Evolutionary conservation across 495 filamentous ascomycete species (phyloP), one percentile per base, ranked within the genome.

Genomic region (Elasticomyces elasticus): DNA sequence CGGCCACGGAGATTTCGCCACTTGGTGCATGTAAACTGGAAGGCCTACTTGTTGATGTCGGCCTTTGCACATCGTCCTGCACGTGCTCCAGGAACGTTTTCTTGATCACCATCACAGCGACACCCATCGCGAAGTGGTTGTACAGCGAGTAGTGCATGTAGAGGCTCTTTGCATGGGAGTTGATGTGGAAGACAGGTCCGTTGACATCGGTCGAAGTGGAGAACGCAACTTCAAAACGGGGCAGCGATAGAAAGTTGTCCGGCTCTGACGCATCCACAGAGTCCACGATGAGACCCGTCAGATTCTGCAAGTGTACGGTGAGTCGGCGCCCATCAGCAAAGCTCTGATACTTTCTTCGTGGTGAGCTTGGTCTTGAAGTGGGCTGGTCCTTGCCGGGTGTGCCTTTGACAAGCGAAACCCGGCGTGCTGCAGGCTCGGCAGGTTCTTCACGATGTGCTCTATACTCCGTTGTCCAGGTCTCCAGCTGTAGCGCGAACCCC

Each of bases 381-480:
- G 30, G 38, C 13, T 73, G 58, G 82, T 74, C 54, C 74, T 71
- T 59, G 74, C 75, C 56, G 75, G 76, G 64, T 69, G 79, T 20
- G 62, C 59, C 41, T 63, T 61, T 33, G 65, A 72, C 68, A 67
- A 77, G 68, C 30, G 61, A 60, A 10, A 49, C 52, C 56, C 85
- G 74, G 54, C 83, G 75, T 46, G 79, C 69, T 11, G 74, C 74
- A 45, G 76, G 70, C 28, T 74, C 69, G 1, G 76, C 52, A 1
- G 71, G 64, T 49, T 89, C 85, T 9, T 78, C 71, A 62, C 82
- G 87, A 60, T 94, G 83, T 15, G 87, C 84, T 55, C 82, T 83
- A 68, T 97, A 99, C 54, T 96, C 90, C 9, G 89, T 82, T 1
- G 83, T 86, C 88, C 88, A 95, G 0, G 85, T 87, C 57, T 95